phyloP scores from a whole-genome alignment of 148 eudicot species.

The Vaccinium macrocarpon region DNA sequence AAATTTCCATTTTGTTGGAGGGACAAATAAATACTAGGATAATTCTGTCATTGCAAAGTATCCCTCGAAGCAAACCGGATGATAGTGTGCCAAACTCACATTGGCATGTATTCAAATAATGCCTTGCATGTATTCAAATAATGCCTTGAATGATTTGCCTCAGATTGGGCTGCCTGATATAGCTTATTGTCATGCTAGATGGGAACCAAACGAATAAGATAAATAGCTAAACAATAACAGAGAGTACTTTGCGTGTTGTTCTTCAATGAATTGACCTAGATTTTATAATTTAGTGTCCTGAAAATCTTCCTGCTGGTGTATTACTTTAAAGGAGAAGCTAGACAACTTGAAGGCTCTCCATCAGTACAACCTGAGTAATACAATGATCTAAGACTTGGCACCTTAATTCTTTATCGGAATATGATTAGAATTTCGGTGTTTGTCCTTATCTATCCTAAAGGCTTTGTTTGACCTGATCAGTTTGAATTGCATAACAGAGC shows the following conservation, averaged over 20 bases:
- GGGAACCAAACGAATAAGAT: neutral
- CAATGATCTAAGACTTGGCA: neutral
- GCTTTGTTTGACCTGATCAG: constrained; percentile 1
- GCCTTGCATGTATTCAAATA: neutral
- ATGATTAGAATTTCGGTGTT: neutral
- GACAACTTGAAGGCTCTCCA: neutral
- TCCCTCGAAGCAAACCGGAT: neutral
- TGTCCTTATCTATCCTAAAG: neutral
- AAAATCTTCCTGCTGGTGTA: neutral
- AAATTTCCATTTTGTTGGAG: neutral
- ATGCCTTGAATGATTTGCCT: neutral
- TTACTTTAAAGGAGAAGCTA: neutral
- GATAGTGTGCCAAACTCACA: too few species aligned
- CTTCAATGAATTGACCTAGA: neutral
- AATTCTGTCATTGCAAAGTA: neutral
- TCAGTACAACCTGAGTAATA: neutral
- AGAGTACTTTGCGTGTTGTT: neutral
- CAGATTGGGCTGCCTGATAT: neutral
- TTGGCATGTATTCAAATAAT: neutral
- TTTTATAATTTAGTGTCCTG: neutral
- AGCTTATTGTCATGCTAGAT: neutral
- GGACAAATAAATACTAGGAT: neutral
- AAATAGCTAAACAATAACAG: neutral
- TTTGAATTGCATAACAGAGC: neutral
- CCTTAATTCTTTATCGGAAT: neutral